Evolutionary conservation across 495 filamentous ascomycete species (phyloP).

Genomic region (Glutinoglossum americanum): DNA sequence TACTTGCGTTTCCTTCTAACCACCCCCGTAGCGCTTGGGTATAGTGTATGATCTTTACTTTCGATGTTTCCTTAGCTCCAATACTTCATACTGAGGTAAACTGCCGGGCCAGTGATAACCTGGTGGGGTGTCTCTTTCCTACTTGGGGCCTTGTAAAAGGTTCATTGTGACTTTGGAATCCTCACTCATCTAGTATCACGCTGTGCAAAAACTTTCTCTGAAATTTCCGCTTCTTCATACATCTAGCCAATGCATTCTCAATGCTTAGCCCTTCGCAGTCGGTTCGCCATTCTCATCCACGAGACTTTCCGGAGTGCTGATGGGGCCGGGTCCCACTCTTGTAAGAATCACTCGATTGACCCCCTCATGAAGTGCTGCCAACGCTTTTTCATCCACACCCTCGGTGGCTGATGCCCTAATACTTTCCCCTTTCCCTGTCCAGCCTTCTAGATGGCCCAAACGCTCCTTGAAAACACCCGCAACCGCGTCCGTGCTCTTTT

Average conservation of each 20-base stretch:
- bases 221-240: neutral
- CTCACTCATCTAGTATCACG: neutral
- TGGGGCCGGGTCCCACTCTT: constrained; percentile 72
- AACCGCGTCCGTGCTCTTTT: constrained; percentile 48
- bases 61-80: no score
- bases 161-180: no score
- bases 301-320: constrained; percentile 55
- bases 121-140: neutral
- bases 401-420: constrained; percentile 35
- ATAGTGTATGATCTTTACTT: neutral
- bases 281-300: constrained; percentile 47
- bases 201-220: neutral
- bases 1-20: neutral
- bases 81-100: neutral
- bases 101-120: neutral
- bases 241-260: no score
- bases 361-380: constrained; percentile 46
- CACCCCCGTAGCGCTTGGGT: neutral
- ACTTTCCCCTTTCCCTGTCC: constrained; percentile 31
- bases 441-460: constrained; percentile 22
- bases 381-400: constrained; percentile 25
- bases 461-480: constrained; percentile 43
- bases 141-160: no score
- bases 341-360: constrained; percentile 80
- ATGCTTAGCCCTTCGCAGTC: constrained; percentile 7